A percentile compares a stretch with the other conserved stretches of the same genome.
Evolutionary conservation across 176 grass and related monocot species (phyloP).

Genomic region (Eremochloa ophiuroides): DNA sequence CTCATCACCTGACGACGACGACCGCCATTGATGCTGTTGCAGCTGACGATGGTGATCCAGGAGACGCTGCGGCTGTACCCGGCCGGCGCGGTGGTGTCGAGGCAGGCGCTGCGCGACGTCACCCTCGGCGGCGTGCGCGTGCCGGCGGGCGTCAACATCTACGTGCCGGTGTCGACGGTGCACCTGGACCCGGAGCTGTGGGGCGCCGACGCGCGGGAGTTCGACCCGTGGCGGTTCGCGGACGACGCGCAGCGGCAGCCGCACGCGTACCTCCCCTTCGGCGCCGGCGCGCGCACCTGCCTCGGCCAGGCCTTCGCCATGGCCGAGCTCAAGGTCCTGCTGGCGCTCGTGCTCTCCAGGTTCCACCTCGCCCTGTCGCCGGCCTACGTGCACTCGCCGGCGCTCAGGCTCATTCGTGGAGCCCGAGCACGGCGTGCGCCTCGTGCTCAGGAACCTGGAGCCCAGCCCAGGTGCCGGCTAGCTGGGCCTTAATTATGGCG

Average conservation of each 20-base stretch:
- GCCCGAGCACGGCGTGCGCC: constrained; percentile 63
- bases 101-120: constrained; percentile 67
- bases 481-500: neutral
- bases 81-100: constrained; percentile 61
- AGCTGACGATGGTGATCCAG: constrained; percentile 97
- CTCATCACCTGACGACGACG: too few species aligned
- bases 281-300: constrained; percentile 75
- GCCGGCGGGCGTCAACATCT: constrained; percentile 69
- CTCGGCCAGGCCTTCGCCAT: constrained; percentile 84
- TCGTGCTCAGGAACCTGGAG: constrained; percentile 6
- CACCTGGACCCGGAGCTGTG: constrained; percentile 72
- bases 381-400: constrained; percentile 56
- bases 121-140: constrained; percentile 51
- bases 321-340: constrained; percentile 80
- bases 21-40: too few species aligned
- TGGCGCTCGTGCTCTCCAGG: constrained; percentile 56
- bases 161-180: constrained; percentile 60
- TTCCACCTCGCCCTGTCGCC: constrained; percentile 55
- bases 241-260: constrained; percentile 23
- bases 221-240: constrained; percentile 57
- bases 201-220: constrained; percentile 47
- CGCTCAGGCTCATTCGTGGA: constrained; percentile 73
- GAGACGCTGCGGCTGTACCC: constrained; percentile 90
- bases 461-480: neutral
- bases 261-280: constrained; percentile 82